Evolutionary conservation across 164 flowering plant genomes (phyloP).

Genomic region (Vitis amurensis): DNA sequence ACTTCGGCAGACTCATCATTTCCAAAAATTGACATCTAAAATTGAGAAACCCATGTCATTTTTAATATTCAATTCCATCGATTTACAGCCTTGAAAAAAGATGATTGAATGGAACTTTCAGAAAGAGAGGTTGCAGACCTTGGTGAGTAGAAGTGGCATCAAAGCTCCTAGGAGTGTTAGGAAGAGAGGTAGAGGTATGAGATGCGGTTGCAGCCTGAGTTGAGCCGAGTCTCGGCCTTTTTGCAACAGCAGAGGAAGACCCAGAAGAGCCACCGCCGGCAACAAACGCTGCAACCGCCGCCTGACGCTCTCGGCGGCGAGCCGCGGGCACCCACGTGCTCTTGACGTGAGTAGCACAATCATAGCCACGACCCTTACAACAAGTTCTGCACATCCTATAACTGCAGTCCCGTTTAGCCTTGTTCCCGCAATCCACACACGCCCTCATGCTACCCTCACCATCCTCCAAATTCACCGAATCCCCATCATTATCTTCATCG

Average conservation of each 20-base stretch:
- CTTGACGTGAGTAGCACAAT: slow-evolving; percentile 34
- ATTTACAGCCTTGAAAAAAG: no score
- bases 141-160: slow-evolving; percentile 16
- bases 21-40: no score
- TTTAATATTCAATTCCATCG: no score
- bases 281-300: background rate
- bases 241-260: slow-evolving; percentile 22
- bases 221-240: slow-evolving; percentile 12
- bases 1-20: no score
- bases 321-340: slow-evolving; percentile 43
- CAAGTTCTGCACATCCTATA: slow-evolving; percentile 35
- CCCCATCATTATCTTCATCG: background rate
- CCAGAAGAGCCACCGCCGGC: slow-evolving; percentile 19
- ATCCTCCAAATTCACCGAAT: background rate
- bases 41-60: no score
- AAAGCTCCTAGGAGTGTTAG: slow-evolving; percentile 2
- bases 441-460: background rate
- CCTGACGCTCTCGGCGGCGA: slow-evolving; percentile 23
- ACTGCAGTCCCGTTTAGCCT: slow-evolving; percentile 31
- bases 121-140: slow-evolving; percentile 10
- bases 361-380: slow-evolving; percentile 29
- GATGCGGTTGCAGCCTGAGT: background rate
- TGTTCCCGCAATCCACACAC: slow-evolving; percentile 38
- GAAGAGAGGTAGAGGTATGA: slow-evolving; percentile 5
- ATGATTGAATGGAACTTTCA: background rate